Evolutionary conservation across 106 monocot genomes (phyloP), one percentile per base, ranked within the genome.

Genomic region (Posidonia australis): DNA sequence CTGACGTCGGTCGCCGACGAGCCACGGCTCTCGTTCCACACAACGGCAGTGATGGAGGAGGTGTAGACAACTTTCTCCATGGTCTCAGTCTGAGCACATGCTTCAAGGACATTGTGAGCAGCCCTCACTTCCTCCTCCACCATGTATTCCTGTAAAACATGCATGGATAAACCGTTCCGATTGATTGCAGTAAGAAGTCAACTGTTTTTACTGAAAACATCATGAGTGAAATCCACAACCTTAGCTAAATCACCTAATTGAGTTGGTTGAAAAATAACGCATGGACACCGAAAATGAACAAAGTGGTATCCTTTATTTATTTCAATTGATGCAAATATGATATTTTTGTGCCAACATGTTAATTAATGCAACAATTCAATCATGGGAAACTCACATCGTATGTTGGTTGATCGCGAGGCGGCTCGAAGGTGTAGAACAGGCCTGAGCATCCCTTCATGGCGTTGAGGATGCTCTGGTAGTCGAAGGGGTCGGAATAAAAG

Each of bases 81-180:
- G 23, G 79, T 72, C 5, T 86, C 93, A 3, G 73, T 74, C 56
- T 86, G 89, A 46, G 86, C 89, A 49, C 89, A 94, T 0, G 93
- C 93, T 71, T 94, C 93, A 46, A 94, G 54, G 26, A 89, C 86
- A 51, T 94, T 94, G 10, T 86, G 93, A 0, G 93, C 89, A n/a
- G 86, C 84, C 51, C 81, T 79, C 65, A 86, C 83, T 71, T 94
- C 93, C 75, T 67, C 72, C 27, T 94, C 93, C 20, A 78, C 83
- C 77, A 73, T 72, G 26, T 71, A 76, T 36, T 94, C 93, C 93
- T 94, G 67, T 56, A 58, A 27, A 58, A 13, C 14, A 49, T 17
- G 1, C 48, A 49, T n/a, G 36, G 36, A n/a, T n/a, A n/a, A n/a
- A n/a, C n/a, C n/a, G n/a, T n/a, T n/a, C n/a, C n/a, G n/a, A n/a